phyloP scores from a whole-genome alignment of 225 moss, liverwort and hornwort genomes.

The Pleurozium schreberi region DNA sequence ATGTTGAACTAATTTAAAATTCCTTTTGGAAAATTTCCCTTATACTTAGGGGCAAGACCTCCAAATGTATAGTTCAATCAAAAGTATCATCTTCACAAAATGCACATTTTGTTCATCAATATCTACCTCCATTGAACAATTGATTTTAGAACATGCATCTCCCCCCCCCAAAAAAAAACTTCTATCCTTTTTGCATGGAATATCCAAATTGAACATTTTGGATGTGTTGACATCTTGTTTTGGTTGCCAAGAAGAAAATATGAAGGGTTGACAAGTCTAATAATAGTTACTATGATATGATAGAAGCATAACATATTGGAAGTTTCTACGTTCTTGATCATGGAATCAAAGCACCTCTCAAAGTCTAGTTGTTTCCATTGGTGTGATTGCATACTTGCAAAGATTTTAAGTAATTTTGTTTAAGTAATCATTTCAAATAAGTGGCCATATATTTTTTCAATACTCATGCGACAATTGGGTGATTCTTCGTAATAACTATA shows the following conservation, averaged over 20 bases:
- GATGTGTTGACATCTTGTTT: rapidly evolving
- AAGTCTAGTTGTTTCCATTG: neutral
- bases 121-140: neutral
- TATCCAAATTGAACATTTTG: neutral
- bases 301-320: rapidly evolving
- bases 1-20: rapidly evolving
- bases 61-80: rapidly evolving
- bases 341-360: neutral
- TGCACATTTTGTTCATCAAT: too few relatives aligned
- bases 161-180: rapidly evolving
- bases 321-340: neutral
- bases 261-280: neutral
- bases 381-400: neutral
- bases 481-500: too few relatives aligned
- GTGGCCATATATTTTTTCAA: neutral
- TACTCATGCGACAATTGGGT: neutral
- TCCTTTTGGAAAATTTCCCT: neutral
- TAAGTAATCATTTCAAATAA: neutral
- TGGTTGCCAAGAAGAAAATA: neutral
- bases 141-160: neutral
- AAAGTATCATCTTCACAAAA: neutral
- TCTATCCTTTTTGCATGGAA: neutral
- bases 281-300: neutral
- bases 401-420: neutral
- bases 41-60: rapidly evolving